A percentile compares a stretch with the other conserved stretches of the same genome.
Conservation (phyloP, 306 rosid genomes). For the Gillenia trifoliata region DNA sequence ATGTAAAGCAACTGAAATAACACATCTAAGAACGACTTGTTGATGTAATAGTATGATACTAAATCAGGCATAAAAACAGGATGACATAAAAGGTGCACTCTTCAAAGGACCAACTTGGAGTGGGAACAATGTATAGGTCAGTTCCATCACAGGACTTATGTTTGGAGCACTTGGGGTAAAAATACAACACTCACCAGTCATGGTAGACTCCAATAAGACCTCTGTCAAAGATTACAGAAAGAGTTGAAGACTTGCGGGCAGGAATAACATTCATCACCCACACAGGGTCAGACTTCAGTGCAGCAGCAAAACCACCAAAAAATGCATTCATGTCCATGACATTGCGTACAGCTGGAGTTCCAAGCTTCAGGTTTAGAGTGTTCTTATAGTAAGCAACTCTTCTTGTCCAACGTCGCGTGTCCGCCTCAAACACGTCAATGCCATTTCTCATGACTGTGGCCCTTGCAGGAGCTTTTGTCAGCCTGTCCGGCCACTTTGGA, state of each 20-base stretch:
- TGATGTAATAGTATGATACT: neutral
- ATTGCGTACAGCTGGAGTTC: slow-evolving; percentile 83
- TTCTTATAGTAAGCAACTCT: slow-evolving; percentile 71
- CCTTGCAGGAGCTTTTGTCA: slow-evolving; percentile 60
- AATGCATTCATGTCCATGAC: slow-evolving; percentile 97
- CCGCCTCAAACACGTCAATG: slow-evolving; percentile 80
- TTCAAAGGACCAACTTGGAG: neutral
- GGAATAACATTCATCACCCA: slow-evolving; percentile 99
- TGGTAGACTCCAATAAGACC: slow-evolving; percentile 94
- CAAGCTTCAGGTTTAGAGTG: slow-evolving; percentile 72
- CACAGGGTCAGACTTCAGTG: slow-evolving; percentile 69
- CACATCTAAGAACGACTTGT: neutral
- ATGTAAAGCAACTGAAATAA: neutral
- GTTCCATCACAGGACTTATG: neutral
- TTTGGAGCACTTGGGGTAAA: neutral
- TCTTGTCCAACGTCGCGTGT: slow-evolving; percentile 83
- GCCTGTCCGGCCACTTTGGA: slow-evolving; percentile 90
- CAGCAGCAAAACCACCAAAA: slow-evolving; percentile 97
- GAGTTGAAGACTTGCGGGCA: slow-evolving; percentile 64
- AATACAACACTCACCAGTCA: slow-evolving; percentile 67
- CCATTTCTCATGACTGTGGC: slow-evolving; percentile 61
- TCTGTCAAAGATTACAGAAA: slow-evolving; percentile 72
- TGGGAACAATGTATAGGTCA: neutral
- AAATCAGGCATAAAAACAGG: neutral
- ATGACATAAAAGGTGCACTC: slow-evolving; percentile 1